These are phyloP conservation scores for Mycena galopus DNA, from an alignment of 768 basidiomycete genomes.

Conservation along the genomic window DNA sequence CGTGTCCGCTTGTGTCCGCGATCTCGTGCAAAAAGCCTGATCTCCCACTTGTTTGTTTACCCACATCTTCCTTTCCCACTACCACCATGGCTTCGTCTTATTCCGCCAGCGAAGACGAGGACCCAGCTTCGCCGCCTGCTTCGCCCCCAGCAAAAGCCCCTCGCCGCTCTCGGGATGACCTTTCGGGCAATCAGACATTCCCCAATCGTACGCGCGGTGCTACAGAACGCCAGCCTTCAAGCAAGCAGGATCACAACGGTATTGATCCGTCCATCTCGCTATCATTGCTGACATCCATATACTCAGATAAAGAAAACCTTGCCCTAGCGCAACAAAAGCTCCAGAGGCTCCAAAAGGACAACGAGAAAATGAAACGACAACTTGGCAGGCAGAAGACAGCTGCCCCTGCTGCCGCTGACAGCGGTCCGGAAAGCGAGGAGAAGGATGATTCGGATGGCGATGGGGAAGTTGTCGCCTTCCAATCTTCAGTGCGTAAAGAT, in stretches of 20 bases:
- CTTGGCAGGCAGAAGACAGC: not conserved
- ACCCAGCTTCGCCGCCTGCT: accelerated
- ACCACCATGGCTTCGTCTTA: not conserved
- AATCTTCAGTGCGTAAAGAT: not conserved
- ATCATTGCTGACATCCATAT: too few relatives aligned
- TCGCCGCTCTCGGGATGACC: not conserved
- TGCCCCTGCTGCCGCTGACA: not conserved
- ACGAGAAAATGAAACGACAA: not conserved
- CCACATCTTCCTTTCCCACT: not conserved
- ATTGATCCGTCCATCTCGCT: not conserved
- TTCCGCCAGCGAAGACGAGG: not conserved
- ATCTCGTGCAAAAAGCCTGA: not conserved
- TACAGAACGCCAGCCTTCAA: not conserved
- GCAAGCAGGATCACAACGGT: not conserved
- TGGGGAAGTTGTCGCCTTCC: not conserved
- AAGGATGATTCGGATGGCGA: not conserved
- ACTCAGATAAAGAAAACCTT: not conserved
- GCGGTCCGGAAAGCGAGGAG: not conserved
- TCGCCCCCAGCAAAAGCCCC: not conserved
- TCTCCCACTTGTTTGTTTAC: not conserved
- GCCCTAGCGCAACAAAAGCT: not conserved
- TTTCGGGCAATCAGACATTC: not conserved
- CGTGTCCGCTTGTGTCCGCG: not conserved
- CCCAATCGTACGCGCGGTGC: not conserved
- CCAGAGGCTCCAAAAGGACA: not conserved